Evolutionary conservation across 768 basidiomycete species (phyloP).

Genomic region (Pseudohyphozyma bogoriensis): DNA sequence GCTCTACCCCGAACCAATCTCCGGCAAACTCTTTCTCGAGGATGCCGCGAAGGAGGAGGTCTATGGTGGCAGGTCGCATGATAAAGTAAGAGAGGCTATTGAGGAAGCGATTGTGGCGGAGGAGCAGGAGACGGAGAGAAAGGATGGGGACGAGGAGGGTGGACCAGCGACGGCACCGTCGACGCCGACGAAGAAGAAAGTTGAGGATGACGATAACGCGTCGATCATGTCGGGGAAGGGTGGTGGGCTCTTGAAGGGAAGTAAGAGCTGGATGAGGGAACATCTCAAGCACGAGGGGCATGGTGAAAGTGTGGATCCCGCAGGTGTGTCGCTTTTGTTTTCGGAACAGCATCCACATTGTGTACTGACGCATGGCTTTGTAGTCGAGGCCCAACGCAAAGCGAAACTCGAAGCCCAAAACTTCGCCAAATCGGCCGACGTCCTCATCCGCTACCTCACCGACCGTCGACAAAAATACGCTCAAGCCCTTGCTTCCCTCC

Average conservation of each 20-base stretch:
- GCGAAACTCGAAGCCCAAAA: slow-evolving; percentile 39
- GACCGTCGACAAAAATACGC: slow-evolving; percentile 79
- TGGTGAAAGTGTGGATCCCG: not conserved
- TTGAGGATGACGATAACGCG: slow-evolving; percentile 56
- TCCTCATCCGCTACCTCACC: slow-evolving; percentile 73
- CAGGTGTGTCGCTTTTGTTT: slow-evolving; percentile 21
- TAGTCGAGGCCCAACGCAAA: not conserved
- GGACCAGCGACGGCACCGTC: not conserved
- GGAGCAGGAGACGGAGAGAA: not conserved
- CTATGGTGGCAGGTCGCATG: slow-evolving; percentile 55
- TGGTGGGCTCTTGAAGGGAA: slow-evolving; percentile 7
- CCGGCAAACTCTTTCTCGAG: slow-evolving; percentile 64
- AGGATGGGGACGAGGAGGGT: slow-evolving; percentile 1
- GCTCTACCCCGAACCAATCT: slow-evolving; percentile 68
- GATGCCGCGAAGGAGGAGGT: slow-evolving; percentile 65
- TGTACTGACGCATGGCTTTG: not conserved
- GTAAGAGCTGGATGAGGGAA: slow-evolving; percentile 18
- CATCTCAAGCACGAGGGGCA: not conserved
- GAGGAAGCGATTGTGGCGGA: slow-evolving; percentile 2
- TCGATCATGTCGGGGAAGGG: slow-evolving; percentile 41
- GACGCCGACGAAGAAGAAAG: slow-evolving; percentile 3
- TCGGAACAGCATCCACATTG: not conserved
- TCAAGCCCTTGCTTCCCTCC: slow-evolving; percentile 61
- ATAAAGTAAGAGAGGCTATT: not conserved
- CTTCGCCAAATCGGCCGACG: slow-evolving; percentile 65